phyloP scores from a whole-genome alignment of 208 protist genomes.

The Crithidia fasciculata region DNA sequence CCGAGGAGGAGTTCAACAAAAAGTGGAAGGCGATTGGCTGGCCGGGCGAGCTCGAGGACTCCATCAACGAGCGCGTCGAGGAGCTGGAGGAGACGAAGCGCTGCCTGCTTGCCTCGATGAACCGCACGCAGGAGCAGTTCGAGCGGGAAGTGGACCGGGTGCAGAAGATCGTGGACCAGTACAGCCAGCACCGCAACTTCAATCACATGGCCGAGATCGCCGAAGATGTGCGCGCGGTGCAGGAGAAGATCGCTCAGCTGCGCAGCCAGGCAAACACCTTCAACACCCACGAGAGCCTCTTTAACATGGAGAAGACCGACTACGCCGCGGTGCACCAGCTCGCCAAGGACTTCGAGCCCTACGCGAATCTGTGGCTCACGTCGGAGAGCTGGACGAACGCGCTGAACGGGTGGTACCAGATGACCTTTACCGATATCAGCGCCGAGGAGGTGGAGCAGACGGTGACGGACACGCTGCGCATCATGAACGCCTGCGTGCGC shows the following conservation, averaged over 20 bases:
- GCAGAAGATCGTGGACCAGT: slow-evolving; percentile 80
- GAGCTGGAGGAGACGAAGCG: slow-evolving; percentile 94
- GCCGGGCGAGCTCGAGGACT: slow-evolving; percentile 89
- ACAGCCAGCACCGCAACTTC: slow-evolving; percentile 91
- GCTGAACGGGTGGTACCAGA: slow-evolving; percentile 83
- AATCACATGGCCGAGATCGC: slow-evolving; percentile 89
- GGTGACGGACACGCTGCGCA: slow-evolving; percentile 74
- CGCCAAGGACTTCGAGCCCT: slow-evolving; percentile 96
- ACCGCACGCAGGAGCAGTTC: slow-evolving; percentile 86
- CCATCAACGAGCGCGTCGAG: slow-evolving; percentile 90
- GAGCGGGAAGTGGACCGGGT: slow-evolving; percentile 75
- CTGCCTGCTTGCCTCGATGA: slow-evolving; percentile 80
- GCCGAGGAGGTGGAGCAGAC: slow-evolving; percentile 92
- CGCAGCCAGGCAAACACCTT: slow-evolving; percentile 91
- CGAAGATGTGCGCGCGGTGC: slow-evolving; percentile 82
- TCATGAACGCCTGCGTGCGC: slow-evolving; percentile 88
- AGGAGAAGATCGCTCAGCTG: slow-evolving; percentile 86
- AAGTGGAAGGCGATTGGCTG: slow-evolving; percentile 93
- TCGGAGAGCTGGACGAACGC: slow-evolving; percentile 88
- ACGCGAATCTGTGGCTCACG: slow-evolving; percentile 94
- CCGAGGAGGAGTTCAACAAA: slow-evolving; percentile 94
- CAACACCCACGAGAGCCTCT: slow-evolving; percentile 95
- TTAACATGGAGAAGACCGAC: slow-evolving; percentile 94
- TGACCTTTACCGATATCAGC: slow-evolving; percentile 86
- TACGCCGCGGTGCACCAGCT: slow-evolving; percentile 91